Conservation (phyloP, 2,329 filamentous ascomycete species). For the Hypoxylon sp. region DNA sequence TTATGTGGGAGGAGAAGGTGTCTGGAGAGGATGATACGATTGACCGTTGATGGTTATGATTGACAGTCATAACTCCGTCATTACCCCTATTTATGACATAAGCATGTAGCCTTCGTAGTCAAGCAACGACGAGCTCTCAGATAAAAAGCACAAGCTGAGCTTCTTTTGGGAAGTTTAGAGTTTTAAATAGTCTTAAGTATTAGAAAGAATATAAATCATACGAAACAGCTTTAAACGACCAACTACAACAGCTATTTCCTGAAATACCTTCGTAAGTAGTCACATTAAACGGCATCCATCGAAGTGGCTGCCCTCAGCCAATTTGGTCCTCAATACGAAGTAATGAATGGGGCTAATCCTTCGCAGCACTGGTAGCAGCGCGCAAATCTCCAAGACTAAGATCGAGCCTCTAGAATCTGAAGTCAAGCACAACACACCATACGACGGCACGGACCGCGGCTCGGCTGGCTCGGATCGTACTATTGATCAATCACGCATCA, state of each 20-base stretch:
- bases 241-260: neutral
- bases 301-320: neutral
- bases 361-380: constrained; percentile 19
- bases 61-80: constrained; percentile 26
- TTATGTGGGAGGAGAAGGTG: constrained; percentile 6
- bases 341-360: constrained; percentile 1
- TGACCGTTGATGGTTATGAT: constrained; percentile 21
- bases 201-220: neutral
- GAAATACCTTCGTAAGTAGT: constrained; percentile 29
- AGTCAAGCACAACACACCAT: constrained; percentile 27
- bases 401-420: constrained; percentile 32
- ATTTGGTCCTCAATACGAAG: neutral
- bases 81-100: constrained; percentile 32
- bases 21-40: constrained; percentile 21
- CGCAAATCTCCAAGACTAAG: constrained; percentile 33
- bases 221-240: neutral
- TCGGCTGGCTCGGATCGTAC: constrained; percentile 24
- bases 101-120: neutral
- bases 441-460: constrained; percentile 22
- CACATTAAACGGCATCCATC: neutral
- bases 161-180: neutral
- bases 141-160: constrained; percentile 12
- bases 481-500: constrained; percentile 29
- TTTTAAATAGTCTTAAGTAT: neutral
- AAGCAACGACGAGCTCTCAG: neutral